Base-by-base conservation (phyloP, 2,329 filamentous ascomycete species). In the Xylaria sp. region DNA sequence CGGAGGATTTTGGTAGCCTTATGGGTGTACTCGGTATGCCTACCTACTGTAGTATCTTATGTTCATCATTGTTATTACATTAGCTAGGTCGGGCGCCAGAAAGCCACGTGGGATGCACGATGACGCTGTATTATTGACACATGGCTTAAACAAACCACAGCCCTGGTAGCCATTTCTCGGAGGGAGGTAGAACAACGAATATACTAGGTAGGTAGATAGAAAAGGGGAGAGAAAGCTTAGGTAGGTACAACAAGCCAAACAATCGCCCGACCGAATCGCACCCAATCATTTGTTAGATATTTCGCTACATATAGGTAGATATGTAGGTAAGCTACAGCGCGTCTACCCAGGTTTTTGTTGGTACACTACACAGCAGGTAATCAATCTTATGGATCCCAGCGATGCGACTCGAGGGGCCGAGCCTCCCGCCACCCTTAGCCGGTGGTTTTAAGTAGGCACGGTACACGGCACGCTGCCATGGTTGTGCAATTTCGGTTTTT, bases 101-200 rank as follows among this genome's bases (percentile, higher is more conserved):
- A 44, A 44, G 39, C 61, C 62, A 65, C 45, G 57, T 57, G 57
- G 57, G 44, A 63, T 44, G 61, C 61, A 57, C 45, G 31, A 62
- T 62, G 45, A 59, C 61, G 57, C 38, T 20, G 44, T 44, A 49
- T 20, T 58, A 56, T n/a, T 57, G 33, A 44, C 54, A 60, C 39
- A 58, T 36, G 45, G 31, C 38, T 33, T 31, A 38, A 15, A 42
- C 61, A 44, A 39, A 45, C 22, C 59, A 61, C 11, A 55, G 22
- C 36, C 6, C 49, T 36, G 29, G 49, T 22, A 45, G 42, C 45
- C 13, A 49, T 29, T 29, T 51, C 49, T 11, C 27, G 15, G 20
- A 20, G 29, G 17, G 1, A 20, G 17, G n/a, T 5, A 20, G 10
- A 25, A 6, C 2, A 25, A 45, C n/a, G n/a, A n/a, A n/a, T n/a